These are phyloP conservation scores for Globisporangium camurandrum DNA, from an alignment of 352 stramenopile genomes.

Conservation along the genomic window DNA sequence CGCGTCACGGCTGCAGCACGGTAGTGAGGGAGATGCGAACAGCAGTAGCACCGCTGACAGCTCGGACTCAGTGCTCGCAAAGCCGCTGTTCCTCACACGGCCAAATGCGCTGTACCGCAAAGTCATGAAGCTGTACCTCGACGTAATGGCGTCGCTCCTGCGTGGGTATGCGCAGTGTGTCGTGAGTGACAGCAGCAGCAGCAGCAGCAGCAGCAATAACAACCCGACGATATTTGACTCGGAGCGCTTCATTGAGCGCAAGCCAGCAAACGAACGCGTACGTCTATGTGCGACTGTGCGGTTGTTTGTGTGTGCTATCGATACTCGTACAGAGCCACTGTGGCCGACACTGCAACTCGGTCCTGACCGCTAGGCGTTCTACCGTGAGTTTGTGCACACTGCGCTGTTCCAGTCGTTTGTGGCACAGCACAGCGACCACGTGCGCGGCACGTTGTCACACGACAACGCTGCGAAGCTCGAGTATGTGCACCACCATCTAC, in stretches of 20 bases:
- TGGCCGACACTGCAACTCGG: not conserved
- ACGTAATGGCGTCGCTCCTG: conserved; percentile 16
- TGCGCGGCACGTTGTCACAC: conserved; percentile 14
- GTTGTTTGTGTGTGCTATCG: not conserved
- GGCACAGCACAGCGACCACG: conserved; percentile 26
- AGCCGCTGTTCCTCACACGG: conserved; percentile 15
- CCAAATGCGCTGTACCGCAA: conserved; percentile 18
- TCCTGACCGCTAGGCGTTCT: conserved; percentile 20
- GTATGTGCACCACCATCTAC: conserved; percentile 25
- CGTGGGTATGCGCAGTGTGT: conserved; percentile 13
- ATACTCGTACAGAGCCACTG: not conserved
- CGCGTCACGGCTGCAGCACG: not conserved
- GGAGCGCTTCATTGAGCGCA: conserved; percentile 17
- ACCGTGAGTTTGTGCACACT: conserved; percentile 19
- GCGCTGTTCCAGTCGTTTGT: conserved; percentile 36
- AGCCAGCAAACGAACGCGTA: conserved; percentile 20
- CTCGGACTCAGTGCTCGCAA: conserved; percentile 1
- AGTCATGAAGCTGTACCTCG: conserved; percentile 22
- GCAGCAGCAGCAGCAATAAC: too few species aligned
- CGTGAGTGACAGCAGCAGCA: conserved; percentile 5
- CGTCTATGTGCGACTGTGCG: conserved; percentile 1
- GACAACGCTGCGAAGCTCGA: conserved; percentile 33
- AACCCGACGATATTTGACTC: conserved; percentile 16
- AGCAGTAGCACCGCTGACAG: not conserved
- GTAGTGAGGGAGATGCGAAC: too few species aligned